Base-by-base conservation (phyloP, 305 asterid species). In the Fraxinus paxiana region DNA sequence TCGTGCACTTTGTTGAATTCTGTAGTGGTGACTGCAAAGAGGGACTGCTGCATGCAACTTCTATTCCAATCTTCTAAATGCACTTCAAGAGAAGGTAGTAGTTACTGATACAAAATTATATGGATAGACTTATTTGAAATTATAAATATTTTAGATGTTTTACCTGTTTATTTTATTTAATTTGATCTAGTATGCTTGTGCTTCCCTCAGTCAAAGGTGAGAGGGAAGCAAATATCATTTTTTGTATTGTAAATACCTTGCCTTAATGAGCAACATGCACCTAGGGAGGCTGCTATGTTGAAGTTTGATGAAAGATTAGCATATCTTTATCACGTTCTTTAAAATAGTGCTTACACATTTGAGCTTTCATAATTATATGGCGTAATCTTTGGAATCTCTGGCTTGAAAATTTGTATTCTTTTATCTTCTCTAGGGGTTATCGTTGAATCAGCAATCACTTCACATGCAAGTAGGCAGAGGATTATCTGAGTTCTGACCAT, bases 401-500 rank as follows among this genome's bases (percentile, higher is more conserved):
- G 30, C 15, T 59, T 8, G 30, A 20, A 59, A 59, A 59, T 20
- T 30, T 59, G 70, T 8, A 59, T 59, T 59, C 22, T 20, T 30
- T 20, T 22, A 20, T 59, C 28, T 56, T 56, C 13, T 20, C 70
- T 20, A 7, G 5, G 69, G 30, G 5, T 22, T 59, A 22, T 59
- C 2, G 6, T 22, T 59, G 70, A 20, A 20, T 59, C 70, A 20
- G 30, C 31, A 20, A 20, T 15, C 73, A 67, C 73, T 26, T 67
- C 3, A 65, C 73, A 28, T 67, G 73, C 73, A 28, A 22, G 18
- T 94, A 90, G 83, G 94, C 88, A 9, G 90, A 88, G 85, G 92
- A 87, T 79, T 82, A 48, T 28, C 80, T 78, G 84, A 94, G 87
- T 90, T 93, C 72, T 61, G 12, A 86, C 79, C 87, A 88, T 77